Base-by-base conservation (phyloP, 768 basidiomycete species). In the Kwoniella heveanensis region DNA sequence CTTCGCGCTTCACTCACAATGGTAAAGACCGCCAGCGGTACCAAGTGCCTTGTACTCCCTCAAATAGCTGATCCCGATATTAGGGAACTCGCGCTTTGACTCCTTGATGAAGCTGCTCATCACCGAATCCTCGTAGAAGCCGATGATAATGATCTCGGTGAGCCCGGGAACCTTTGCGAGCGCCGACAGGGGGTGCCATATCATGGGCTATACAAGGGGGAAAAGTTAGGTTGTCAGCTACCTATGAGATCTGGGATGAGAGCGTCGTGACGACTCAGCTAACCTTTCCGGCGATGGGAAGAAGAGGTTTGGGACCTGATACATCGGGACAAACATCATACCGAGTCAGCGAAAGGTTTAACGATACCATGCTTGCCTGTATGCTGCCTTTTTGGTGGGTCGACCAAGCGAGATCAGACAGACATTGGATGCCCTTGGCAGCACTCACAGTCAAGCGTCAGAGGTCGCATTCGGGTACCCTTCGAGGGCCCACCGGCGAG, bases 101-200 rank as follows among this genome's bases (percentile, higher is more conserved):
- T 82, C 80, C 60, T 79, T 80, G 71, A 83, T 63, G 74, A 83
- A 83, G 4, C 74, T 71, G 24, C 68, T 69, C 69, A 83, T 79
- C 29, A 81, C 72, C 0, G 73, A 60, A 64, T 83, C 82, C 56
- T 82, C 81, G 72, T 82, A 82, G 69, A 81, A 82, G 0, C 81
- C 81, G 62, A 82, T 80, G 64, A 83, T 79, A 59, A 80, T 68
- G 26, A 82, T 77, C 55, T 83, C 82, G 51, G 66, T 73, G 10
- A 82, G 67, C 1, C 76, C 79, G 2, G 76, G 74, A 24, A 82
- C 78, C 48, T 79, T 77, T 25, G 80, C 77, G 24, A 82, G 78
- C 8, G 82, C 80, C 21, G 78, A 72, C 27, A 82, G 72, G 13
- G 80, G 80, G 68, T 83, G 82, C 80, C 81, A 83, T 66, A 82